A percentile compares a stretch with the other conserved stretches of the same genome.
Evolutionary conservation across 164 flowering plant species (phyloP).

Genomic region (Tinospora cordifolia): DNA sequence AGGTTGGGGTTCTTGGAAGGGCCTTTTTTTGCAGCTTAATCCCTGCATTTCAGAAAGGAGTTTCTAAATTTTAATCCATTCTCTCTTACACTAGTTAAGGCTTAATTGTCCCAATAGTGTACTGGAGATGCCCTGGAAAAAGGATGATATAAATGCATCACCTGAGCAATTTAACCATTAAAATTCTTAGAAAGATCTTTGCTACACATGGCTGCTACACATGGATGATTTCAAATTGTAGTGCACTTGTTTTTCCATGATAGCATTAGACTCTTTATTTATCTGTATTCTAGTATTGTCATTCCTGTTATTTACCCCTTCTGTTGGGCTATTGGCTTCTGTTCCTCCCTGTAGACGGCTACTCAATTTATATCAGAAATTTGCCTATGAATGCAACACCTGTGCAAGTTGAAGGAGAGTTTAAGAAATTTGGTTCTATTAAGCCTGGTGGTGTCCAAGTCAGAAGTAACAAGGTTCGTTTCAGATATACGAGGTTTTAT

Average conservation of each 20-base stretch:
- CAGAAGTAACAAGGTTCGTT: conserved; percentile 71
- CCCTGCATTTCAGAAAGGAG: too few species aligned
- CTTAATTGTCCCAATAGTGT: too few species aligned
- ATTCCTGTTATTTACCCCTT: not conserved
- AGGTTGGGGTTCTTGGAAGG: too few species aligned
- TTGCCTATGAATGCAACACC: conserved; percentile 44
- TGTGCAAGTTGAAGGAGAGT: conserved; percentile 50
- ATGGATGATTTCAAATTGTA: too few species aligned
- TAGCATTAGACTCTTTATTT: not conserved
- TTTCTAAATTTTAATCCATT: too few species aligned
- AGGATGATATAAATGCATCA: too few species aligned
- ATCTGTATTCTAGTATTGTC: not conserved
- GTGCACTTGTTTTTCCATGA: not conserved
- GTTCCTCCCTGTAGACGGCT: conserved; percentile 40
- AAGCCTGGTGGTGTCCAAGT: conserved; percentile 85
- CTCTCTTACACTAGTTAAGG: too few species aligned
- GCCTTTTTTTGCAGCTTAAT: too few species aligned
- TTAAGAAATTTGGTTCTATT: conserved; percentile 75
- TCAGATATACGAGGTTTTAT: not conserved
- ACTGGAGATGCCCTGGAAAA: too few species aligned
- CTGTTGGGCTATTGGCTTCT: not conserved
- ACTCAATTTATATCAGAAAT: conserved; percentile 57
- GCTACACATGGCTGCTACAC: not conserved
- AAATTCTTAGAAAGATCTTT: not conserved
- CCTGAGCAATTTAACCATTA: too few species aligned